These are phyloP conservation scores for Adansonia digitata DNA, from an alignment of 345 rosid species.

Conservation along the genomic window DNA sequence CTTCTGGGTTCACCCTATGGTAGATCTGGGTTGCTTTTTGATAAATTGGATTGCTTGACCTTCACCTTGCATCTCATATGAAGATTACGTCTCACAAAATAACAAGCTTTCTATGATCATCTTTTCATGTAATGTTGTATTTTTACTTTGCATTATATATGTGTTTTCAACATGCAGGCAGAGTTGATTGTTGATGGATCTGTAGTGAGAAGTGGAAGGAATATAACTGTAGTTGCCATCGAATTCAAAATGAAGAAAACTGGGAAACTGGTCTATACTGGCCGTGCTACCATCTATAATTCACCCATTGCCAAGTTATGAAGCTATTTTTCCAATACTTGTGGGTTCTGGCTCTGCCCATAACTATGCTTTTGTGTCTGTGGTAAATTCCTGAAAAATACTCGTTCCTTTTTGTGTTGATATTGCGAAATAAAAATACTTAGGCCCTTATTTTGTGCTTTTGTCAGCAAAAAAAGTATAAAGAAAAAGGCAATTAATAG, in stretches of 20 bases:
- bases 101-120: background rate
- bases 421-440: no score
- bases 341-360: no score
- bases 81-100: background rate
- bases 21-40: background rate
- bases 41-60: background rate
- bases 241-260: constrained; percentile 56
- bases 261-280: constrained; percentile 39
- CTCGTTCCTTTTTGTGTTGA: no score
- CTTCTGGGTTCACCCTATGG: background rate
- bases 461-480: no score
- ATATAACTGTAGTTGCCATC: constrained; percentile 50
- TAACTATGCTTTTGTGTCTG: no score
- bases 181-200: constrained; percentile 55
- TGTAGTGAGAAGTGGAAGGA: constrained; percentile 64
- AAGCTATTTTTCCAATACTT: constrained; percentile 11
- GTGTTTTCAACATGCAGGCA: constrained; percentile 27
- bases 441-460: no score
- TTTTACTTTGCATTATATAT: background rate
- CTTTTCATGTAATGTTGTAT: background rate
- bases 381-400: no score
- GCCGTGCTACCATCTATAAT: constrained; percentile 65
- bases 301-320: constrained; percentile 49
- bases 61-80: background rate
- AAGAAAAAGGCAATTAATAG: no score